Percentiles rank a stretch among this genome's conserved stretches.
Conservation (phyloP, 257 asterid species). For the Solanum peruvianum region DNA sequence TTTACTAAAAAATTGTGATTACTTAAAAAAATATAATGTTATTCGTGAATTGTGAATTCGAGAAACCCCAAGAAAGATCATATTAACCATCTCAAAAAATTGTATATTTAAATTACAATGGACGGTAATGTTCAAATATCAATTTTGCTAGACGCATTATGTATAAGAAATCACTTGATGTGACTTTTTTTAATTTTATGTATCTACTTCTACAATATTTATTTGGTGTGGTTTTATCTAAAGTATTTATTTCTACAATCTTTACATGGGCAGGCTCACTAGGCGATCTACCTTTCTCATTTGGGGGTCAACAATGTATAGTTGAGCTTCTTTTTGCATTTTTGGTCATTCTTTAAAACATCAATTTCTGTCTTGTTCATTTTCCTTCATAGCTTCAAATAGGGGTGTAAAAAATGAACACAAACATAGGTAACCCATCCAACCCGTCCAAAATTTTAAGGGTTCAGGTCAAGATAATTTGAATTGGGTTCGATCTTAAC, state of each 20-base stretch:
- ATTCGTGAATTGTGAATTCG: neutral
- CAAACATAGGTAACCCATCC: too few species aligned
- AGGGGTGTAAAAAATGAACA: too few species aligned
- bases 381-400: neutral
- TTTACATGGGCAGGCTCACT: neutral
- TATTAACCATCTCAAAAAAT: neutral
- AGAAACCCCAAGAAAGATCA: neutral
- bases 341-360: neutral
- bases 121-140: neutral
- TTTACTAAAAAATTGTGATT: neutral
- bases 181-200: neutral
- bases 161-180: neutral
- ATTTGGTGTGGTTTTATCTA: neutral
- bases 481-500: too few species aligned
- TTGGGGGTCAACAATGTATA: neutral
- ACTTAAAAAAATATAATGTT: neutral
- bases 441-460: too few species aligned
- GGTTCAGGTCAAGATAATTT: too few species aligned
- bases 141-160: neutral
- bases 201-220: neutral
- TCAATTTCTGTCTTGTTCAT: neutral
- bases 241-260: neutral
- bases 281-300: neutral
- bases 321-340: neutral
- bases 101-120: neutral